A percentile compares a stretch with the other conserved stretches of the same genome.
Conservation (phyloP, 306 rosid species). For the Vicia faba region DNA sequence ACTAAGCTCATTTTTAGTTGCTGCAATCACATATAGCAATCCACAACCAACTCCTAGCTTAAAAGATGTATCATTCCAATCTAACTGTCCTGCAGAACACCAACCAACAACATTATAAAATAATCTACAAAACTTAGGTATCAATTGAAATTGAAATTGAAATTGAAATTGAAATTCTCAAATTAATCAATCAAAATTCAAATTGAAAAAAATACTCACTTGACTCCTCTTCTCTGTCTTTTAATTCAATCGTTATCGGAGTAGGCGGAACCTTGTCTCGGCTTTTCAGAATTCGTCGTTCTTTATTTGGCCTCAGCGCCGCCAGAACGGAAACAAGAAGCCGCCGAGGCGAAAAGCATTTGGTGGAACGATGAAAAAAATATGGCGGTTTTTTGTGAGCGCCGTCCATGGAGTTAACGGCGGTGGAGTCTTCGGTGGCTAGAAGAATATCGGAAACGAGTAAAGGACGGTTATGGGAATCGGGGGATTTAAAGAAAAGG, state of each 20-base stretch:
- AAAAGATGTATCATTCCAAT: constrained; percentile 55
- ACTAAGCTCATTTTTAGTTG: constrained; percentile 65
- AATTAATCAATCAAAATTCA: constrained; percentile 10
- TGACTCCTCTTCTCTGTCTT: constrained; percentile 35
- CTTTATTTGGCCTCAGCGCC: constrained; percentile 46
- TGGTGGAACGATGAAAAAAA: constrained; percentile 12
- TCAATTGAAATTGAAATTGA: background rate
- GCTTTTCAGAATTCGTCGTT: constrained; percentile 27
- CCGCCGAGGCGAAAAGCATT: constrained; percentile 58
- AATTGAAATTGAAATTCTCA: no score
- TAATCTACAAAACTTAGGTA: constrained; percentile 13
- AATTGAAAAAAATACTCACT: constrained; percentile 44
- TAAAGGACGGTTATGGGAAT: constrained; percentile 44
- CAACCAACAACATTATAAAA: background rate
- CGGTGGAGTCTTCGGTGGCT: constrained; percentile 37
- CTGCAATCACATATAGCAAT: constrained; percentile 61
- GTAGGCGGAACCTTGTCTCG: constrained; percentile 9
- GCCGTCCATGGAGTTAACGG: constrained; percentile 45
- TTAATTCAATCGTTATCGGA: constrained; percentile 31
- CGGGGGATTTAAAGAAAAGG: constrained; percentile 43
- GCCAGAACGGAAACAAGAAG: constrained; percentile 54
- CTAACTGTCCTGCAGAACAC: constrained; percentile 45
- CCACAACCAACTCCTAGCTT: constrained; percentile 85
- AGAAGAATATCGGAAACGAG: constrained; percentile 61
- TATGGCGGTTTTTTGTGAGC: background rate